Evolutionary conservation across 164 flowering plant species (phyloP).

Genomic region (Malania oleifera): DNA sequence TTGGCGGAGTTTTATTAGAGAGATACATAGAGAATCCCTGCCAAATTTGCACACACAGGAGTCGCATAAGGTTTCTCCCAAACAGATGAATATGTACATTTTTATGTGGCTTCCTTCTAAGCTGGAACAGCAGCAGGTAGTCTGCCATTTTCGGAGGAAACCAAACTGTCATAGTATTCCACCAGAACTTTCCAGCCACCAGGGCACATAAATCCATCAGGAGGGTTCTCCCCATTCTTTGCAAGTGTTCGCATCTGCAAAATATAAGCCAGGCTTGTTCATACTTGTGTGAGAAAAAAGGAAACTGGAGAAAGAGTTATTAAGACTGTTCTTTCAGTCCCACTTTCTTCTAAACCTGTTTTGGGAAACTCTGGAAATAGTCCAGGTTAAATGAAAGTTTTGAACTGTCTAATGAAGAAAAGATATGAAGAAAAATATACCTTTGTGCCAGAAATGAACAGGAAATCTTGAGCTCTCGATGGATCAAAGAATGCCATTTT

Average conservation of each 20-base stretch:
- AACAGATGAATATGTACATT: slow-evolving; percentile 7
- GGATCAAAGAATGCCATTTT: slow-evolving; percentile 99
- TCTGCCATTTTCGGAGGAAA: slow-evolving; percentile 36
- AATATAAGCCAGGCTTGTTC: not conserved
- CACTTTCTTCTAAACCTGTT: not conserved
- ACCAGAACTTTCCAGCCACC: slow-evolving; percentile 93
- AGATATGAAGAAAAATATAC: slow-evolving; percentile 29
- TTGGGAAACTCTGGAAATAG: not conserved
- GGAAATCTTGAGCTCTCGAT: slow-evolving; percentile 79
- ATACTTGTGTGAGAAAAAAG: not conserved
- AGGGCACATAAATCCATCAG: slow-evolving; percentile 96
- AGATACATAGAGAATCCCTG: slow-evolving; percentile 15
- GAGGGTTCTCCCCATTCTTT: slow-evolving; percentile 78
- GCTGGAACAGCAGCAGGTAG: slow-evolving; percentile 59
- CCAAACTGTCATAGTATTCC: slow-evolving; percentile 76
- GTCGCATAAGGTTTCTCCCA: slow-evolving; percentile 27
- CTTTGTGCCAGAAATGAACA: slow-evolving; percentile 98
- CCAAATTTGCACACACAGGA: slow-evolving; percentile 15
- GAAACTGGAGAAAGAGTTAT: not conserved
- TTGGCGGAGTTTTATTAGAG: slow-evolving; percentile 19
- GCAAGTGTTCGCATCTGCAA: slow-evolving; percentile 90
- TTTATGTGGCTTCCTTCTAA: slow-evolving; percentile 21
- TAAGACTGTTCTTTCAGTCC: not conserved
- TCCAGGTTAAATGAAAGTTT: not conserved
- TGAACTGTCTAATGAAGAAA: no score